phyloP scores from a whole-genome alignment of 2,329 filamentous ascomycete species.

The Aspergillus jensenii region DNA sequence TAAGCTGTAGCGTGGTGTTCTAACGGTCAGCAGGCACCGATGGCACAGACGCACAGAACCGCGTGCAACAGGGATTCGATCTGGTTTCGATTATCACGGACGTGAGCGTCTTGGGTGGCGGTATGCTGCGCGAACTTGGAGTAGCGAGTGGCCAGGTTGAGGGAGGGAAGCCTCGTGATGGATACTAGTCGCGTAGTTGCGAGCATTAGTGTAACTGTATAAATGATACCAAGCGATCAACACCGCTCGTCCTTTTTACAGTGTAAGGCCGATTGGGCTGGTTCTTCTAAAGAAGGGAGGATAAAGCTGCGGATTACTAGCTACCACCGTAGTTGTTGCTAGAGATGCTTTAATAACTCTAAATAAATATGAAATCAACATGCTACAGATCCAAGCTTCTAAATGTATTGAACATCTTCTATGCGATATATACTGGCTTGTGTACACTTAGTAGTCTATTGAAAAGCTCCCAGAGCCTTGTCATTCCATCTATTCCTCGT shows the following conservation, averaged over 20 bases:
- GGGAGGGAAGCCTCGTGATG: slow-evolving; percentile 11
- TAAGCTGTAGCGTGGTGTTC: too few relatives aligned
- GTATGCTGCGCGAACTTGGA: slow-evolving; percentile 34
- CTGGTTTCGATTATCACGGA: slow-evolving; percentile 44
- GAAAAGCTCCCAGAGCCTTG: background rate
- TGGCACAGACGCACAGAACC: slow-evolving; percentile 34
- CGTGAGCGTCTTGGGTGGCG: slow-evolving; percentile 32
- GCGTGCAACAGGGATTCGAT: slow-evolving; percentile 40
- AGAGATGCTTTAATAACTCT: too few relatives aligned
- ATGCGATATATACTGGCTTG: background rate
- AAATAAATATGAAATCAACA: too few relatives aligned
- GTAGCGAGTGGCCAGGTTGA: slow-evolving; percentile 27
- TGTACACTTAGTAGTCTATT: background rate
- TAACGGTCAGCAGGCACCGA: slow-evolving; percentile 25
- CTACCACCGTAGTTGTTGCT: too few relatives aligned
- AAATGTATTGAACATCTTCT: background rate
- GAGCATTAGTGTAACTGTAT: too few relatives aligned
- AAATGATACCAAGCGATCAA: background rate
- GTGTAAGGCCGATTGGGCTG: background rate
- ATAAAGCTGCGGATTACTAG: too few relatives aligned
- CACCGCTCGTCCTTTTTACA: background rate
- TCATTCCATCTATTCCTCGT: background rate
- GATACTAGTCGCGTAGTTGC: slow-evolving; percentile 10
- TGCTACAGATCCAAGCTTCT: too few relatives aligned
- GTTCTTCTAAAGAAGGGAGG: too few relatives aligned